Evolutionary conservation across 768 basidiomycete genomes (phyloP), one percentile per base, ranked within the genome.

Genomic region (Hericium coralloides): DNA sequence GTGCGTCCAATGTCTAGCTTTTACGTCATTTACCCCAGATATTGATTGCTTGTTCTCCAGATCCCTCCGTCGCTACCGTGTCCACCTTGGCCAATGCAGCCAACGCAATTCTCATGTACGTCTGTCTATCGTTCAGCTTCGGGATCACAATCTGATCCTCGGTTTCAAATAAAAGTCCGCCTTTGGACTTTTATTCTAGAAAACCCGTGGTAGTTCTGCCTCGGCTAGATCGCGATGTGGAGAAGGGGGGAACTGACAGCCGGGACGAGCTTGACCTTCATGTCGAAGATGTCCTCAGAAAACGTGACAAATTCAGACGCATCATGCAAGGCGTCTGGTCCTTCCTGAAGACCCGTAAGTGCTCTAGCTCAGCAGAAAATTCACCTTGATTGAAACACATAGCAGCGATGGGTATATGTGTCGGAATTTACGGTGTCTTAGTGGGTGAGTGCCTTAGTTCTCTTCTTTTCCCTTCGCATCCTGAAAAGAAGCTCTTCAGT

Each of bases 321-420:
- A 83, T 79, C 0, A 67, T 87, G 63, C 74, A 76, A 62, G 91
- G 91, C 3, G 72, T 92, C 3, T 89, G 90, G 87, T 78, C 85
- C 2, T 94, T 91, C 65, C 68, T 92, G 57, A 90, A 88, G 72
- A 94, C 91, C 55, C 91, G 85, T 86, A 70, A 60, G 82, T 74
- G 12, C 10, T 17, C 53, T 43, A 7, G 50, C 41, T 49, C 49
- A 18, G 12, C 17, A 49, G 31, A 31, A 31, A 8, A 6, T 45
- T 12, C 43, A n/a, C 6, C n/a, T 45, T n/a, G 9, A 45, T 45
- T 50, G 23, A 50, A 22, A 25, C 12, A 5, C 31, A 36, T 5
- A 12, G 12, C 26, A 4, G 14, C 20, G 12, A 12, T 50, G 26
- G 52, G 85, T 78, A 69, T 85, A 38, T 72, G 87, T 37, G 79